phyloP scores from a whole-genome alignment of 768 basidiomycete species.

The Tricholoma terreum region DNA sequence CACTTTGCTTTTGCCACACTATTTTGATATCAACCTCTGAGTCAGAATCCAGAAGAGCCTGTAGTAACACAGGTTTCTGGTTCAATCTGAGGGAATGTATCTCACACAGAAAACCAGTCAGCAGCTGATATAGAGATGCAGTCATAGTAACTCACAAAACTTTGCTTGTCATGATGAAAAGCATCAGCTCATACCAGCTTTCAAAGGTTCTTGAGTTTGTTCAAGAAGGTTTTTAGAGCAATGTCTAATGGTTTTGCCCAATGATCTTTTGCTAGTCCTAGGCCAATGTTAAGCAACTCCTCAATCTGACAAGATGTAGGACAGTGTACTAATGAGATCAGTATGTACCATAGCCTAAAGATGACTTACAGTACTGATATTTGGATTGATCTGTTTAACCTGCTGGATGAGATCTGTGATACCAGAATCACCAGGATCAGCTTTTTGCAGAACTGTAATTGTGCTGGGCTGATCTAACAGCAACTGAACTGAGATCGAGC shows the following conservation, averaged over 20 bases:
- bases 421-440: background rate
- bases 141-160: background rate
- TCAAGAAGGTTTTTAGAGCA: background rate
- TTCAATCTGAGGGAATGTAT: background rate
- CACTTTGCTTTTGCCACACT: background rate
- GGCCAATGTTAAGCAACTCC: background rate
- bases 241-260: background rate
- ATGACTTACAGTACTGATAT: background rate
- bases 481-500: background rate
- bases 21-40: background rate
- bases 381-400: background rate
- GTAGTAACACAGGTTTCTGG: background rate
- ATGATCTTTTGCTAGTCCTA: background rate
- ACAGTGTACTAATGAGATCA: background rate
- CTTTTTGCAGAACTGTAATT: background rate
- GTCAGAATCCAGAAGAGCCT: background rate
- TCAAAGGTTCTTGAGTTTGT: background rate
- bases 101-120: background rate
- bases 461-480: background rate
- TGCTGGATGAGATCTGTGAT: background rate
- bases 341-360: background rate
- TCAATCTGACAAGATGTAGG: background rate
- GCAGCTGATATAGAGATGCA: background rate
- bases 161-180: background rate
- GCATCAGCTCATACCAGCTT: background rate